These are phyloP conservation scores for Apiospora pterosperma DNA, from an alignment of 2,329 filamentous ascomycete genomes.

Conservation along the genomic window DNA sequence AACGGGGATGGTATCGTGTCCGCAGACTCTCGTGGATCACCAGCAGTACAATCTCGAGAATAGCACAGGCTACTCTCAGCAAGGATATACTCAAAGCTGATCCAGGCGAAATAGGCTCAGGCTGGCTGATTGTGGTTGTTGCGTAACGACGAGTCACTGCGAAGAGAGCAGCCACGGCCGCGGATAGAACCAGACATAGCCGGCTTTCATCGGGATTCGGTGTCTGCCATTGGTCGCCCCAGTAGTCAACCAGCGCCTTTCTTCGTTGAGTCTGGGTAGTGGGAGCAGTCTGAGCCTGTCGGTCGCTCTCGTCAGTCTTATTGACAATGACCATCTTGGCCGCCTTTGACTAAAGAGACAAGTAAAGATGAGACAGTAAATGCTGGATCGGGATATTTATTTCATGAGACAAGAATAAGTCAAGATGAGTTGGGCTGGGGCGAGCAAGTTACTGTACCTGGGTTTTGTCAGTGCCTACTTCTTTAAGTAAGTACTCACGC, in stretches of 20 bases:
- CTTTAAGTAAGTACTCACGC: too few relatives aligned
- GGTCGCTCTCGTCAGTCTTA: neutral
- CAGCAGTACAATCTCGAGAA: neutral
- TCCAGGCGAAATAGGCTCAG: too few relatives aligned
- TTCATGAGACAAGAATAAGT: too few relatives aligned
- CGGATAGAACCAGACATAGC: neutral
- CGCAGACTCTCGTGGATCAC: neutral
- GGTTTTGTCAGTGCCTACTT: neutral
- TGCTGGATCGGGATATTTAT: too few relatives aligned
- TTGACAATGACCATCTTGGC: neutral
- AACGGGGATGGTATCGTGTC: neutral
- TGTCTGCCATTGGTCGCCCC: neutral
- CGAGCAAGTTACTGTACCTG: neutral
- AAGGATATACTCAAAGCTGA: too few relatives aligned
- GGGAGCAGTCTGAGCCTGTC: neutral
- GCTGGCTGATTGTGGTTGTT: neutral
- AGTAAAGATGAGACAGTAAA: too few relatives aligned
- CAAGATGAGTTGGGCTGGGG: neutral
- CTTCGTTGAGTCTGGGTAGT: neutral
- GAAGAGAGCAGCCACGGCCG: neutral
- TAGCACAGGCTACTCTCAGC: neutral
- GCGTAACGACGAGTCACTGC: neutral
- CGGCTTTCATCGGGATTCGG: neutral
- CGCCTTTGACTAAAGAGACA: neutral
- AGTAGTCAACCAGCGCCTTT: neutral